phyloP scores from a whole-genome alignment of 1,284 basidiomycete genomes.

The Hypsizygus ulmarius region DNA sequence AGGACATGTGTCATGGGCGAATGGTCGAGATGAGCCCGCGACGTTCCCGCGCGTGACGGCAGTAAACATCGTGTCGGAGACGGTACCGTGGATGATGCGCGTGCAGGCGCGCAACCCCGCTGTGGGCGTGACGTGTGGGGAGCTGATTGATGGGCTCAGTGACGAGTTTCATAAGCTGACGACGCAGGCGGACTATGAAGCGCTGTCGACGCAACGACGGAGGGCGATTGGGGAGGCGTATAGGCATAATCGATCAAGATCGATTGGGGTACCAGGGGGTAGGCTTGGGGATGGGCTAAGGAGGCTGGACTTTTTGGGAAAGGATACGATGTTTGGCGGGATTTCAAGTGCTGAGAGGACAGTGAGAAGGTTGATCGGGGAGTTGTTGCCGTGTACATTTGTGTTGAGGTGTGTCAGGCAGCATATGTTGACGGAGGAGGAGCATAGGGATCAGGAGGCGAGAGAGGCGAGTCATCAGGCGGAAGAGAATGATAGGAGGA shows the following conservation, averaged over 20 bases:
- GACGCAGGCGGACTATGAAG: constrained; percentile 48
- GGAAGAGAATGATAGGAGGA: constrained; percentile 13
- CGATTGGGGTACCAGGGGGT: constrained; percentile 64
- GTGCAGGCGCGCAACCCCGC: constrained; percentile 47
- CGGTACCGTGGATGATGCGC: constrained; percentile 60
- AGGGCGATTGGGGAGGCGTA: constrained; percentile 49
- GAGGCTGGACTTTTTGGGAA: constrained; percentile 60
- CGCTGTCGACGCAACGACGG: constrained; percentile 33
- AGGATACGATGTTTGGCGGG: constrained; percentile 59
- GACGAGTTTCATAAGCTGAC: constrained; percentile 49
- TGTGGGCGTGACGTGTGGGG: constrained; percentile 69
- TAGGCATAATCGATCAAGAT: constrained; percentile 60
- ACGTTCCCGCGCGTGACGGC: constrained; percentile 64
- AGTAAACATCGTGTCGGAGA: constrained; percentile 49
- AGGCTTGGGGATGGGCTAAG: constrained; percentile 56
- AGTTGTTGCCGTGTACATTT: constrained; percentile 55
- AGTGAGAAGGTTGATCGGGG: constrained; percentile 45
- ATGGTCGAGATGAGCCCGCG: constrained; percentile 67
- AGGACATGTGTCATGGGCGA: constrained; percentile 60
- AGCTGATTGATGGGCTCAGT: constrained; percentile 61
- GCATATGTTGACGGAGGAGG: constrained; percentile 48
- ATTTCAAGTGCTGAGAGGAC: constrained; percentile 44
- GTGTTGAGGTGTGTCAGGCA: constrained; percentile 51
- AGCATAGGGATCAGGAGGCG: constrained; percentile 44
- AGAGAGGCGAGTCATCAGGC: constrained; percentile 28